Evolutionary conservation across 1,139 yeast genomes (phyloP), one percentile per base, ranked within the genome.

Genomic region (Scheffersomyces lignicola): DNA sequence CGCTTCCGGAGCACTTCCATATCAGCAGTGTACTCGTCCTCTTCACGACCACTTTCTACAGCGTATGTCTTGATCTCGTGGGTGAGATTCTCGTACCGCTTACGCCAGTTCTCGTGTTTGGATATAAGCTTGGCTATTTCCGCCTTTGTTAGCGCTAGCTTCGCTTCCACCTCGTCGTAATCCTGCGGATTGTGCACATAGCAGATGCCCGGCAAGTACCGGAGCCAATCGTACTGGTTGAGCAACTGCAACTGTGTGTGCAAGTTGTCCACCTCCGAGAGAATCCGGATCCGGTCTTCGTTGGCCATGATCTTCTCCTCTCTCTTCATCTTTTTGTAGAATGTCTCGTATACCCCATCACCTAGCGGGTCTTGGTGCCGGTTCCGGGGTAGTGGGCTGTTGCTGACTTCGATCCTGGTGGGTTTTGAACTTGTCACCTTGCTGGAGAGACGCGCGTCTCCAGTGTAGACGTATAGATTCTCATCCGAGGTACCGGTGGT

Each of bases 291-390:
- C 5, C 78, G 56, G 48, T 85, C 95, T 15, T 72, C 65, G 41
- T 73, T 74, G 24, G 76, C 69, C 76, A 82, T 77, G 26, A 76
- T 68, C 36, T 71, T 71, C 51, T 85, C 95, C 39, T 80, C 83
- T 36, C 78, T 76, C 41, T 73, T 76, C 85, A 83, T 80, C 30
- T 73, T 65, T 29, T 72, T 67, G 52, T 83, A 90, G 47, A 78
- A 81, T 0, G 62, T 47, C 2, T 52, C 52, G 48, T 70, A 84
- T 1, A 60, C 30, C 0, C 58, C 60, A 40, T 80, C 84, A 0
- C 56, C 45, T 12, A 83, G 57, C 0, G 65, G 63, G 43, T 80
- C 84, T 18, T 29, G 35, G 13, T 44, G 35, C 3, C 44, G 38
- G 29, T 45, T 55, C 18, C 20, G 9, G 4, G 63, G 62, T 32